Conservation (phyloP, 1,284 basidiomycete genomes). For the Ustilago cynodontis region DNA sequence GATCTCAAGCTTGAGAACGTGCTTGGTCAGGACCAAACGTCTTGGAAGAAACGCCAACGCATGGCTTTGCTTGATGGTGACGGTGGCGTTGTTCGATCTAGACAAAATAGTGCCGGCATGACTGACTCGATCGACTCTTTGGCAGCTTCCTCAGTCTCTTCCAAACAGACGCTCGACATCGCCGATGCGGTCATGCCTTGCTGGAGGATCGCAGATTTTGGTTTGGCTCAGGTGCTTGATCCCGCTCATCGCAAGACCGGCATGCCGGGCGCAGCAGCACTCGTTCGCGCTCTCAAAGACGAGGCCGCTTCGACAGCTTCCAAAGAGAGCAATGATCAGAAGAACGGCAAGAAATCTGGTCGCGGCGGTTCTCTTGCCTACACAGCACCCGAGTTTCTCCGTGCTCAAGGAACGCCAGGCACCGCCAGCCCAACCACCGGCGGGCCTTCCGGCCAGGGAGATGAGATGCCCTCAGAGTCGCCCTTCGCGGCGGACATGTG, state of each 20-base stretch:
- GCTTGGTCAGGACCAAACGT: constrained; percentile 71
- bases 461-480: constrained; percentile 28
- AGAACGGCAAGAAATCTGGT: constrained; percentile 18
- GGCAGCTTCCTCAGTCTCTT: constrained; percentile 63
- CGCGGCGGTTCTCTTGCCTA: constrained; percentile 62
- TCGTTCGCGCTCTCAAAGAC: constrained; percentile 47
- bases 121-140: constrained; percentile 35
- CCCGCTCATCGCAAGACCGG: constrained; percentile 13
- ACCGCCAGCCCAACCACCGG: constrained; percentile 23
- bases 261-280: constrained; percentile 18
- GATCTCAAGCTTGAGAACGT: constrained; percentile 97
- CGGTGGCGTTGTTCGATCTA: constrained; percentile 5
- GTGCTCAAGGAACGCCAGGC: constrained; percentile 31
- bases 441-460: constrained; percentile 11
- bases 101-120: constrained; percentile 20
- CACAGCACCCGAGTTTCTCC: constrained; percentile 58
- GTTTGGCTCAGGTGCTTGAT: constrained; percentile 74
- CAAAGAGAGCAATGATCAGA: not conserved
- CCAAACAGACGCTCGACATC: constrained; percentile 60
- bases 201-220: constrained; percentile 80
- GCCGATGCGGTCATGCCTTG: constrained; percentile 70
- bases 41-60: constrained; percentile 50
- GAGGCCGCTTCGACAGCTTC: constrained; percentile 5
- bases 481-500: constrained; percentile 65
- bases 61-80: constrained; percentile 8